These are phyloP conservation scores for Lactifluus hygrophoroides DNA, from an alignment of 768 basidiomycete species.

Conservation along the genomic window DNA sequence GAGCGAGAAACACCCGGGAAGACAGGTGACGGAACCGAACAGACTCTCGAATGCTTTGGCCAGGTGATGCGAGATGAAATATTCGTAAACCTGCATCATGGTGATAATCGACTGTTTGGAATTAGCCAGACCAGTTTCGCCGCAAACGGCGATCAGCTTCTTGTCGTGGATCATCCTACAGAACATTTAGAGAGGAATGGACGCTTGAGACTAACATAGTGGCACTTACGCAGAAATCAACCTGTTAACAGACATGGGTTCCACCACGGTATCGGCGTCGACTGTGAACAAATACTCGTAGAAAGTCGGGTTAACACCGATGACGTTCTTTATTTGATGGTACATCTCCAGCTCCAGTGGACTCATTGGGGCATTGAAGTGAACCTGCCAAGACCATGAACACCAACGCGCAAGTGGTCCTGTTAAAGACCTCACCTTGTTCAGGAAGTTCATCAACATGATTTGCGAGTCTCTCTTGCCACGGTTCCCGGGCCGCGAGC, in stretches of 20 bases:
- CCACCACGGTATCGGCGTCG: slow-evolving; percentile 92
- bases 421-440: slow-evolving; percentile 52
- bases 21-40: slow-evolving; percentile 96
- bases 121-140: slow-evolving; percentile 89
- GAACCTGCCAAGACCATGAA: slow-evolving; percentile 50
- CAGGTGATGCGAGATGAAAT: slow-evolving; percentile 98
- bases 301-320: slow-evolving; percentile 97
- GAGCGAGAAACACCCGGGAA: slow-evolving; percentile 98
- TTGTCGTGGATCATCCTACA: slow-evolving; percentile 93
- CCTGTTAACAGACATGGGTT: slow-evolving; percentile 79
- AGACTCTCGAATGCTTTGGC: slow-evolving; percentile 96
- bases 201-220: background rate
- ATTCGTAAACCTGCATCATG: slow-evolving; percentile 99
- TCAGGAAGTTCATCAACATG: slow-evolving; percentile 93
- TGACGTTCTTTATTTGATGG: slow-evolving; percentile 99
- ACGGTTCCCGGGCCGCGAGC: slow-evolving; percentile 89
- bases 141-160: slow-evolving; percentile 88
- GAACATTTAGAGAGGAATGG: background rate
- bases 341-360: slow-evolving; percentile 97
- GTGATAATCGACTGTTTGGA: slow-evolving; percentile 92
- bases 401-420: background rate
- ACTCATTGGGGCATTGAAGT: slow-evolving; percentile 94
- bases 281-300: slow-evolving; percentile 94
- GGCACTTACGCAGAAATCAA: slow-evolving; percentile 82
- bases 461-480: slow-evolving; percentile 99